Evolutionary conservation across 2,329 filamentous ascomycete genomes (phyloP), one percentile per base, ranked within the genome.

Genomic region (Ceratocystis smalleyi): DNA sequence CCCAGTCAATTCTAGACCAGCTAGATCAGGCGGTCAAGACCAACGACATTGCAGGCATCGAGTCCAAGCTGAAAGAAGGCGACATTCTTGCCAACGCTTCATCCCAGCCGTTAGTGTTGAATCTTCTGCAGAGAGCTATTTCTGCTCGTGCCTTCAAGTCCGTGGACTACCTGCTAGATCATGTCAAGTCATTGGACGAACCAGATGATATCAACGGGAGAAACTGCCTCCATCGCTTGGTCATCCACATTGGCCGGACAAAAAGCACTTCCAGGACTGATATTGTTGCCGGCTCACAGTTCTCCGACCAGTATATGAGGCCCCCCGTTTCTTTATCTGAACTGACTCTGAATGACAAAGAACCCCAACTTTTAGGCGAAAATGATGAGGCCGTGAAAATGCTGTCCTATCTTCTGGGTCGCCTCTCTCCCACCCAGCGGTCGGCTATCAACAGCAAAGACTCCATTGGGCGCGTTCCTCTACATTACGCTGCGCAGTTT

Each of bases 401-500:
- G 49, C 75, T 86, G 10, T 71, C 75, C 1, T 82, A 78, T 64
- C 71, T 86, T 2, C 78, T 99, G 3, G 85, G 91, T 59, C 78
- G 80, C 32, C 79, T 99, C 6, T 81, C 78, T 10, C 78, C 81
- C 0, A 76, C 81, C 8, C 92, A 97, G 69, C 83, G 86, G 10
- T 68, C 73, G 12, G 86, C 87, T 0, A 77, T 97, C 10, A 77
- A 81, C 61, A 81, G 82, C 12, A 84, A 81, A 66, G 92, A 97
- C 74, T 80, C 84, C 0, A 88, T 92, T 67, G 91, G 90, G 2
- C 87, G 92, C 3, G 81, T 92, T 15, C 91, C 92, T 1, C 79
- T 97, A 10, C 92, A 97, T 73, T 96, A 96, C 72, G 91, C 91
- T 2, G 92, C 94, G 0, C 91, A 97, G 72, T 96, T 95, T 71